Evolutionary conservation across 352 stramenopile genomes (phyloP), one percentile per base, ranked within the genome.

Genomic region (Phytophthora crassamura): DNA sequence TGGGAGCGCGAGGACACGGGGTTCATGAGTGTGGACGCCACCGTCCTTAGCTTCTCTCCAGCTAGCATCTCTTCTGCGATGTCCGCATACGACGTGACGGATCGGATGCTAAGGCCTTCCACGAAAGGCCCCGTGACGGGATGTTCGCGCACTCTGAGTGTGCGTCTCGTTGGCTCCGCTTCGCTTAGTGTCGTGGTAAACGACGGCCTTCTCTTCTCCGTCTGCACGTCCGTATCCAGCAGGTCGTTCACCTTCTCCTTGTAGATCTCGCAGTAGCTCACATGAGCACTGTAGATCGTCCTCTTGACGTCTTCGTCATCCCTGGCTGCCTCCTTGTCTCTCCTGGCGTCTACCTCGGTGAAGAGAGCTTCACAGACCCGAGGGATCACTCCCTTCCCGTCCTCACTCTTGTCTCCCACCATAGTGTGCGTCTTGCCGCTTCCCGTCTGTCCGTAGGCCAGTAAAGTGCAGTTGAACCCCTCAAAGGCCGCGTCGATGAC

Each of bases 21-120:
- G 78, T 99, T 99, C 97, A 99, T 99, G 2, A 98, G 77, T 15
- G 97, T 99, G 9, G 91, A 86, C 0, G 93, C 97, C 6, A 98
- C 94, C 2, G 91, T 98, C 10, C 97, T 70, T 33, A 99, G 92
- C 59, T 98, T 98, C 59, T 99, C 97, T 7, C 97, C 97, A 9
- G 83, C 78, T 0, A 91, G 52, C 70, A 94, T 86, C 48, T 93
- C 85, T 28, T 91, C 81, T 0, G 75, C 73, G 33, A 94, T 93
- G 45, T 96, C 88, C 0, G 84, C 82, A 51, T 96, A 96, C 30
- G 79, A 93, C 1, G 71, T 75, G 20, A 97, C 89, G 0, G 86
- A 76, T 0, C 78, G 74, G 11, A 72, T 78, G 41, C 80, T 93
- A 43, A 97, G 46, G 6, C 84, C 85, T 60, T 95, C 85, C 9